Evolutionary conservation across 2,329 filamentous ascomycete genomes (phyloP), one percentile per base, ranked within the genome.

Genomic region (Akanthomyces dipterigenus): DNA sequence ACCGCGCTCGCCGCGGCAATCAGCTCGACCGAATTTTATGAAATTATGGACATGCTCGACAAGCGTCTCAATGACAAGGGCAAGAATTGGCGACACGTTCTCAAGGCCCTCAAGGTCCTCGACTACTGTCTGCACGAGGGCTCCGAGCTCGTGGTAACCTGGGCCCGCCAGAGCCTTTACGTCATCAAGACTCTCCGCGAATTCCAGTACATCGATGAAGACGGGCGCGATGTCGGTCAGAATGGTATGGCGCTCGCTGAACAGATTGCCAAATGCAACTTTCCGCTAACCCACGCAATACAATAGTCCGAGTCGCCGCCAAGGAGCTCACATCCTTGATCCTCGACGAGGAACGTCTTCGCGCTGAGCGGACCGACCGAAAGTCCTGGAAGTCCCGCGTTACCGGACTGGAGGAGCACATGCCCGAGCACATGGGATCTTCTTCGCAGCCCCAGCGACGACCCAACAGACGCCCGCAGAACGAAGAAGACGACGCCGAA

Each of bases 1-100:
- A 60, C 49, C 20, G 9, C 16, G 11, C 48, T 24, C 49, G 57
- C 57, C 55, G 38, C 49, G 38, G 36, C 40, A 46, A 45, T 46
- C 66, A 96, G 93, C 72, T 93, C 92, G 40, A 93, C 89, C 76
- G 95, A 98, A 75, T 99, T 99, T 79, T 96, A 96, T 79, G 93
- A 99, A 74, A 97, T 99, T 70, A 96, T 99, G 88, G 95, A 99
- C 75, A 99, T 99, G 91, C 82, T 99, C 67, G 95, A 99, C 78
- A 98, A 98, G 81, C 89, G 95, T 67, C 80, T 99, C 71, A 99
- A 99, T 70, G 95, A 99, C 77, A 98, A 99, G 77, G 95, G 95
- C 72, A 99, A 98, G 82, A 99, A 99, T 75, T 99, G 95, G 95
- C 88, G 95, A 69, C 95, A 99, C 74, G 95, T 99, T 14, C 80